phyloP scores from a whole-genome alignment of 2,329 filamentous ascomycete species.

The Colletotrichum scovillei region DNA sequence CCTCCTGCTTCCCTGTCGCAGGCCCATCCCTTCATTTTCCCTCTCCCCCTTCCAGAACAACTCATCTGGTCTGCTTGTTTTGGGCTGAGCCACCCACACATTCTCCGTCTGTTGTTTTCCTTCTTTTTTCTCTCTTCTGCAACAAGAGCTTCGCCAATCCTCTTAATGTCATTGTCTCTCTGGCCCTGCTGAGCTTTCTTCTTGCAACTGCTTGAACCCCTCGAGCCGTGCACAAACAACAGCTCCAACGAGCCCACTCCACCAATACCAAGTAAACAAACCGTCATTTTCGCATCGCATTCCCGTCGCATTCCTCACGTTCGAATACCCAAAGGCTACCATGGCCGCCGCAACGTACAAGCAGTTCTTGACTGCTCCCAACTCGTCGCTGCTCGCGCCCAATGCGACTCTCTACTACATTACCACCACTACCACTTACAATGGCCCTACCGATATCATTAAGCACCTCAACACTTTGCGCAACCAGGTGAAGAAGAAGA shows the following conservation, averaged over 20 bases:
- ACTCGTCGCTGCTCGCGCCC: constrained; percentile 69
- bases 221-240: constrained; percentile 18
- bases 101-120: constrained; percentile 33
- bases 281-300: constrained; percentile 16
- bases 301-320: constrained; percentile 15
- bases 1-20: constrained; percentile 30
- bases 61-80: constrained; percentile 32
- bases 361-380: constrained; percentile 77
- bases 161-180: constrained; percentile 19
- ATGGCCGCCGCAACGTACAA: constrained; percentile 69
- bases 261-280: constrained; percentile 17
- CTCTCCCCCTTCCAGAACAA: constrained; percentile 35
- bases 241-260: constrained; percentile 14
- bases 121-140: constrained; percentile 18
- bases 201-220: constrained; percentile 27
- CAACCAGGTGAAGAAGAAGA: constrained; percentile 84
- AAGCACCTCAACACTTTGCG: constrained; percentile 81
- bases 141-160: constrained; percentile 1
- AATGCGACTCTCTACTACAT: constrained; percentile 86
- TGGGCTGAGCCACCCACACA: constrained; percentile 34
- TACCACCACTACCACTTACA: constrained; percentile 82
- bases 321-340: constrained; percentile 15
- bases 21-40: constrained; percentile 36
- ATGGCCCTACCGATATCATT: constrained; percentile 79
- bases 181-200: constrained; percentile 25